Evolutionary conservation across 768 basidiomycete genomes (phyloP).

Genomic region (Mycena floridula): DNA sequence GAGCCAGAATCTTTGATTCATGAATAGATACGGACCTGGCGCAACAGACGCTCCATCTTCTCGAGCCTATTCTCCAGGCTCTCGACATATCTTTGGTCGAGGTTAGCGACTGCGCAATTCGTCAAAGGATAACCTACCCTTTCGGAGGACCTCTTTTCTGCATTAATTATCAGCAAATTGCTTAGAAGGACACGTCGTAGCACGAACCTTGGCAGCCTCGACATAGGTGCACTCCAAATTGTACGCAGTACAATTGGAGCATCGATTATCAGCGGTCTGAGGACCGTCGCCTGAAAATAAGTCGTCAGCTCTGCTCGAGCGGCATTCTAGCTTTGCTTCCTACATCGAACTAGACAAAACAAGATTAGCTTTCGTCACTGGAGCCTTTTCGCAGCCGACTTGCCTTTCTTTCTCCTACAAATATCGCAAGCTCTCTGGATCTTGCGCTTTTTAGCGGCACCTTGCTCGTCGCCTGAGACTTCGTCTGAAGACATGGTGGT

Average conservation of each 20-base stretch:
- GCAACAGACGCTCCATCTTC: constrained; percentile 51
- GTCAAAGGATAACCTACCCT: constrained; percentile 48
- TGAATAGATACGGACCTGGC: neutral
- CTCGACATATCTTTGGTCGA: constrained; percentile 44
- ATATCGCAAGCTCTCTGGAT: constrained; percentile 79
- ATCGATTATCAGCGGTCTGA: constrained; percentile 59
- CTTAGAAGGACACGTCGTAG: too few relatives aligned
- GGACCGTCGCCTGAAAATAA: constrained; percentile 55
- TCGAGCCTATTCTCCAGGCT: constrained; percentile 52
- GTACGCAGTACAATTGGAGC: constrained; percentile 63
- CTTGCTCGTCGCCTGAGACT: constrained; percentile 39
- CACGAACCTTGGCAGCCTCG: constrained; percentile 61
- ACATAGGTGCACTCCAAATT: constrained; percentile 64
- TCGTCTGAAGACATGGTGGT: constrained; percentile 57
- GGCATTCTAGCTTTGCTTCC: constrained; percentile 14
- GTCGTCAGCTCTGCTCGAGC: neutral
- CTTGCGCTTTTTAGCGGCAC: constrained; percentile 57
- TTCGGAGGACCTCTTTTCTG: constrained; percentile 59
- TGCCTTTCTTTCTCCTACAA: constrained; percentile 81
- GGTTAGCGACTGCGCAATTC: neutral
- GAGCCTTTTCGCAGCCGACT: constrained; percentile 14
- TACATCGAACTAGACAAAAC: constrained; percentile 61
- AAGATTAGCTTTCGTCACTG: constrained; percentile 7
- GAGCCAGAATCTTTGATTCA: too few relatives aligned
- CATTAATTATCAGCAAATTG: constrained; percentile 1